phyloP scores from a whole-genome alignment of 495 filamentous ascomycete species.

The Aspergillus mulundensis region DNA sequence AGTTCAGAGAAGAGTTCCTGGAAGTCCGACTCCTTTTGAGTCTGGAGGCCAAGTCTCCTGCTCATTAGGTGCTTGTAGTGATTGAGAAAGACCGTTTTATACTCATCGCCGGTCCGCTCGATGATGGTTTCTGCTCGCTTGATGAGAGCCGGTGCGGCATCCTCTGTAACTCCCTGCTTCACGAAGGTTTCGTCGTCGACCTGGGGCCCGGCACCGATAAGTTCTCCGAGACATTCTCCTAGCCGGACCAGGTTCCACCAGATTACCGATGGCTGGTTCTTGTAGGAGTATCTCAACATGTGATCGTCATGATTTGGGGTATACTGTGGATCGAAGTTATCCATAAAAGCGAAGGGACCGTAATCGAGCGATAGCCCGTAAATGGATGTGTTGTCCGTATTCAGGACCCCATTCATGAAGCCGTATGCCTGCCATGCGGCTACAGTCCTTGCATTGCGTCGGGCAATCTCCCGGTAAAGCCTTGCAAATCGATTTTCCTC shows the following conservation, averaged over 20 bases:
- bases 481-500: conserved; percentile 83
- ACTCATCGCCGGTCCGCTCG: conserved; percentile 72
- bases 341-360: conserved; percentile 94
- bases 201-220: conserved; percentile 65
- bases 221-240: conserved; percentile 85
- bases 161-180: conserved; percentile 64
- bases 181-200: conserved; percentile 70
- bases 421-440: conserved; percentile 95
- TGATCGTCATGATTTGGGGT: conserved; percentile 97
- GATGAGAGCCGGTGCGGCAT: conserved; percentile 62
- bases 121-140: conserved; percentile 80
- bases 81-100: conserved; percentile 73
- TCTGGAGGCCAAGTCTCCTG: conserved; percentile 67
- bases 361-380: conserved; percentile 87
- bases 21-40: conserved; percentile 65
- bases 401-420: conserved; percentile 96
- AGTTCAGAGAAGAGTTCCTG: conserved; percentile 69
- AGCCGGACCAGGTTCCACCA: conserved; percentile 98
- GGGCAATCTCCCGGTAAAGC: conserved; percentile 82
- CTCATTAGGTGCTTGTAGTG: conserved; percentile 87
- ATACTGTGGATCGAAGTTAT: conserved; percentile 90
- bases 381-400: conserved; percentile 94
- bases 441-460: conserved; percentile 82
- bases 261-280: conserved; percentile 90
- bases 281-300: conserved; percentile 80